Evolutionary conservation across 2,329 filamentous ascomycete species (phyloP).

Genomic region (Coniochaeta hoffmannii): DNA sequence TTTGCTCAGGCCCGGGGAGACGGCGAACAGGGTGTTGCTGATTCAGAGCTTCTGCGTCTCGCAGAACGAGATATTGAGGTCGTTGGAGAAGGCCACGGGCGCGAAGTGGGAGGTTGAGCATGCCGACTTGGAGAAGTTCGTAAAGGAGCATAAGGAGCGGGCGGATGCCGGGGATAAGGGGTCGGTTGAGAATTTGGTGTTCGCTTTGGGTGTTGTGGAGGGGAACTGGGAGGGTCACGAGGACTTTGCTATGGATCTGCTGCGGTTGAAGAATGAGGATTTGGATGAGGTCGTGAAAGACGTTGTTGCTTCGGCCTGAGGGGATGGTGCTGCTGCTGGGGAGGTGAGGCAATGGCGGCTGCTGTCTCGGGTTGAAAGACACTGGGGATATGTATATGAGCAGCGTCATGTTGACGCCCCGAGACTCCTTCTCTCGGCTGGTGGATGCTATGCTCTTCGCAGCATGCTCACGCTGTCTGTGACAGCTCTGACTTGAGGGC

Average conservation of each 20-base stretch:
- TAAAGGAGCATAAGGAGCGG: slow-evolving; percentile 27
- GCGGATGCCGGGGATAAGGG: slow-evolving; percentile 28
- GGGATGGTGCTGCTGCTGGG: neutral
- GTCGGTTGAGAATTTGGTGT: slow-evolving; percentile 39
- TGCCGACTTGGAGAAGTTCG: slow-evolving; percentile 30
- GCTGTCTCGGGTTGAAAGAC: too few relatives aligned
- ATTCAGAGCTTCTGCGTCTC: slow-evolving; percentile 32
- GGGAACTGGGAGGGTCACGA: slow-evolving; percentile 39
- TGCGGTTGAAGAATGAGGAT: slow-evolving; percentile 38
- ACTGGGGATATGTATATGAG: too few relatives aligned
- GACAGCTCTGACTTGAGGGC: too few relatives aligned
- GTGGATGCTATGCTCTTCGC: too few relatives aligned
- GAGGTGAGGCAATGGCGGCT: neutral
- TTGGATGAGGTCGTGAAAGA: slow-evolving; percentile 31
- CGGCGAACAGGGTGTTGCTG: slow-evolving; percentile 27
- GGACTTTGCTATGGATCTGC: slow-evolving; percentile 38
- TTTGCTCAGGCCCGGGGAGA: slow-evolving; percentile 18
- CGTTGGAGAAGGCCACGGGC: slow-evolving; percentile 25
- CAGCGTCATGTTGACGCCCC: too few relatives aligned
- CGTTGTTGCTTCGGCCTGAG: slow-evolving; percentile 19
- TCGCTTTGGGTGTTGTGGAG: slow-evolving; percentile 38
- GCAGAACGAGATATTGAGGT: slow-evolving; percentile 24
- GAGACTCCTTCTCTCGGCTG: too few relatives aligned
- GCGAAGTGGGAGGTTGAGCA: slow-evolving; percentile 21
- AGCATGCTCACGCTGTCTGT: too few relatives aligned